Evolutionary conservation across 768 basidiomycete species (phyloP), one percentile per base, ranked within the genome.

Genomic region (Strobilomyces dryophilus): DNA sequence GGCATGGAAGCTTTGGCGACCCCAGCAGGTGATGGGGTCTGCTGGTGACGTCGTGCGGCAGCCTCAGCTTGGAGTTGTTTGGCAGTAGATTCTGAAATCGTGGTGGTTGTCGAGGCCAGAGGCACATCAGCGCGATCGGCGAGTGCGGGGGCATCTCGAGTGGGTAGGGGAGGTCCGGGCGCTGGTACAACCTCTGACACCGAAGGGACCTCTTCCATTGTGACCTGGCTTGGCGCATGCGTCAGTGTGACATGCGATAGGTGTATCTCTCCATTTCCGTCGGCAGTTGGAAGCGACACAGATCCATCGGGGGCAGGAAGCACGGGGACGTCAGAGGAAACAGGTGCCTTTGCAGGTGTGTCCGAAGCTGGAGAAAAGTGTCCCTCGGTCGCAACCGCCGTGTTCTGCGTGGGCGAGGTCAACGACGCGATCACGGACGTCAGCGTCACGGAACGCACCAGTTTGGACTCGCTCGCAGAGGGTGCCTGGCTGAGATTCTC

Each of bases 281-380:
- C 37, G 44, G 45, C 49, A 1, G 35, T 44, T 37, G 50, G 53
- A 45, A 45, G 51, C 17, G 58, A 56, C 3, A 45, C 34, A 45
- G 64, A 50, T 26, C 53, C 55, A 32, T 78, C 73, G 51, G 74
- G 75, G 44, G 76, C 73, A 14, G 76, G 74, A 5, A 75, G 63
- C 41, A 74, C 71, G 54, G 67, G 32, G 14, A 56, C 44, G 11
- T 69, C 56, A 7, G 58, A 36, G 18, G 55, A 55, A 42, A 47
- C 10, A 9, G 54, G 18, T 59, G 50, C 29, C 32, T 40, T 45
- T 36, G 32, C n/a, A 14, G 31, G 35, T n/a, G 42, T 24, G 41
- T 52, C 46, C 21, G 48, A 52, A 46, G 44, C 18, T 7, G 55
- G 54, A 26, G 52, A 41, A n/a, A 56, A 11, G 15, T 49, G 31